phyloP scores from a whole-genome alignment of 2,329 filamentous ascomycete species.

The Hortaea werneckii region DNA sequence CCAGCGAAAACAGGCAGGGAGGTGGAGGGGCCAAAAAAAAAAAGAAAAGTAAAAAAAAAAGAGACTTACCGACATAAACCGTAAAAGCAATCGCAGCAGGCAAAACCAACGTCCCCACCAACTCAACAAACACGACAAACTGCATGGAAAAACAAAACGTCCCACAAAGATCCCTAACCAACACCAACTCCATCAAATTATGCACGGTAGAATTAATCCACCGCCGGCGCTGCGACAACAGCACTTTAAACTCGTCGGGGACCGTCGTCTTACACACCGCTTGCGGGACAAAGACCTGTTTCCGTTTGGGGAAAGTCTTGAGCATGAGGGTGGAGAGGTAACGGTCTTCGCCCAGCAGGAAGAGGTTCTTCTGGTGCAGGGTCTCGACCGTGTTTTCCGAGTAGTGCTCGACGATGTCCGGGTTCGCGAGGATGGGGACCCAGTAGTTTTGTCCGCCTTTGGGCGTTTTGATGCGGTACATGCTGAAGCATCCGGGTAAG shows the following conservation, averaged over 20 bases:
- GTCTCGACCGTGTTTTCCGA: conserved; percentile 99
- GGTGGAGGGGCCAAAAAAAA: neutral
- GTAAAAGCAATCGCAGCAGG: conserved; percentile 96
- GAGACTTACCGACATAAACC: conserved; percentile 75
- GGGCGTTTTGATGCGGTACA: conserved; percentile 99
- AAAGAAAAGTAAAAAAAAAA: neutral
- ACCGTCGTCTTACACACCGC: conserved; percentile 98
- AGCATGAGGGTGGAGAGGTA: conserved; percentile 96
- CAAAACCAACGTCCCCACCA: conserved; percentile 86
- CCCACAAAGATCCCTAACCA: conserved; percentile 91
- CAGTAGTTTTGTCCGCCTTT: conserved; percentile 99
- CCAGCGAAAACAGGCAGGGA: too few relatives aligned
- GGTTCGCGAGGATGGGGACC: conserved; percentile 97
- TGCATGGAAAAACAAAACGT: conserved; percentile 99
- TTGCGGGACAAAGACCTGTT: conserved; percentile 96
- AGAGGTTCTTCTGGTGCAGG: conserved; percentile 91
- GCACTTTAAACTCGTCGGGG: conserved; percentile 80
- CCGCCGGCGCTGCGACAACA: conserved; percentile 86
- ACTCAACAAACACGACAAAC: conserved; percentile 91
- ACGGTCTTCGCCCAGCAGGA: conserved; percentile 85
- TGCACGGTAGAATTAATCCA: conserved; percentile 99
- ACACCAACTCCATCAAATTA: conserved; percentile 93
- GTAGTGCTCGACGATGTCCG: conserved; percentile 97
- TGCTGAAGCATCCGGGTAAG: conserved; percentile 97
- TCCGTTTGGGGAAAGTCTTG: conserved; percentile 96